Percentiles rank a stretch among this genome's conserved stretches.
Conservation (phyloP, 441 rosid genomes). For the Macaranga tanarius region DNA sequence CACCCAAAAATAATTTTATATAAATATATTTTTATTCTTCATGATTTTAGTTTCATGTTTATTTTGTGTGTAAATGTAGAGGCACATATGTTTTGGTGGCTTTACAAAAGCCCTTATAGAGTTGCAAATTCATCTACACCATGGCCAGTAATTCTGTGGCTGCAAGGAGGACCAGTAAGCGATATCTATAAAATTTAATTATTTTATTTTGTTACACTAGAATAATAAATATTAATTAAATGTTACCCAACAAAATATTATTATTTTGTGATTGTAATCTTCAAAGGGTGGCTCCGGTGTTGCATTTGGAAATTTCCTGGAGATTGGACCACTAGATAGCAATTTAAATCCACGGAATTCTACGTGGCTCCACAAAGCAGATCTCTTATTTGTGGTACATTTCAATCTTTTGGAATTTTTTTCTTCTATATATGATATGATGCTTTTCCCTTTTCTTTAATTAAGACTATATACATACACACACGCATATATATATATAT, state of each 20-base stretch:
- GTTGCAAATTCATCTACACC: conserved; percentile 34
- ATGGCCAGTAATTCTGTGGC: conserved; percentile 45
- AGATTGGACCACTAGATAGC: conserved; percentile 42
- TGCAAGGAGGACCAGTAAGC: conserved; percentile 48
- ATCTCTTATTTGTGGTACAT: conserved; percentile 41
- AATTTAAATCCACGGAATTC: conserved; percentile 36
- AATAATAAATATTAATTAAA: too few relatives aligned
- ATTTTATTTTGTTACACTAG: too few relatives aligned
- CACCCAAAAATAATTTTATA: too few relatives aligned
- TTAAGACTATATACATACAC: too few relatives aligned
- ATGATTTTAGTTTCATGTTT: background rate
- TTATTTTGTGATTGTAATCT: background rate
- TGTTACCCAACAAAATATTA: too few relatives aligned
- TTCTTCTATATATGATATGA: too few relatives aligned
- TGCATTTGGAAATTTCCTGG: conserved; percentile 39
- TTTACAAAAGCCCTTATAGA: conserved; percentile 41
- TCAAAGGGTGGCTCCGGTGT: conserved; percentile 38
- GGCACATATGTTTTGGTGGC: conserved; percentile 48
- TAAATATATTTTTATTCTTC: too few relatives aligned
- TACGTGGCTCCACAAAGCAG: conserved; percentile 48
- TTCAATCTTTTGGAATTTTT: background rate
- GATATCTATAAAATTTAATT: background rate
- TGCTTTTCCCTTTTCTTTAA: too few relatives aligned
- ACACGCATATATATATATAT: too few relatives aligned
- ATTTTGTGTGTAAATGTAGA: conserved; percentile 11